Percentiles rank a stretch among this genome's conserved stretches.
phyloP scores from a whole-genome alignment of 257 asterid genomes.

The Perilla frutescens region DNA sequence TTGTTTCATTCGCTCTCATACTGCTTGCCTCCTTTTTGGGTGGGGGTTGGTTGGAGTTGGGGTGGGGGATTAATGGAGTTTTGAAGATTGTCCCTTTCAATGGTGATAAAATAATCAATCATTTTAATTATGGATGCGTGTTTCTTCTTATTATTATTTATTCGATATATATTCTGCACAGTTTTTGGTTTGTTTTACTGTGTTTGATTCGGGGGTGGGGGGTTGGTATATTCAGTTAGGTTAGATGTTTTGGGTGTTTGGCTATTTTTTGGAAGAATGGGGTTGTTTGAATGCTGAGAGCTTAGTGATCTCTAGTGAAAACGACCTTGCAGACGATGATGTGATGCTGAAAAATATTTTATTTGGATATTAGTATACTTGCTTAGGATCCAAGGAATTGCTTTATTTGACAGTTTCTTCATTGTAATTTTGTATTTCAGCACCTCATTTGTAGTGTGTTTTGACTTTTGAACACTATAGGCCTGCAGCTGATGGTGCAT shows the following conservation, averaged over 20 bases:
- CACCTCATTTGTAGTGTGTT: conserved; percentile 3
- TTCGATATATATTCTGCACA: conserved; percentile 1
- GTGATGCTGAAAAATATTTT: conserved; percentile 14
- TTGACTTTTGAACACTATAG: not conserved
- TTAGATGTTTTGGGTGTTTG: not conserved
- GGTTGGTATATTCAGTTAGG: not conserved
- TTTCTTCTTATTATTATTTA: not conserved
- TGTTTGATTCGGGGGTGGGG: conserved; percentile 19
- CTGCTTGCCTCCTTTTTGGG: too few relatives aligned
- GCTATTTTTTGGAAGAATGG: conserved; percentile 18
- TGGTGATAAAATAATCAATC: conserved; percentile 12
- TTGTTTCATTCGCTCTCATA: too few relatives aligned
- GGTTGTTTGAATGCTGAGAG: conserved; percentile 11
- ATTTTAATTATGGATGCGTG: conserved; percentile 13
- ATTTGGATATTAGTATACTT: not conserved
- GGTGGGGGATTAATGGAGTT: not conserved
- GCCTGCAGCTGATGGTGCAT: conserved; percentile 19
- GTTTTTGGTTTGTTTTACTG: conserved; percentile 7
- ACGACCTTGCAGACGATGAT: conserved; percentile 25
- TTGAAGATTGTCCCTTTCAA: not conserved
- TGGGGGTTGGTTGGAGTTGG: not conserved
- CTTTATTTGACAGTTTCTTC: conserved; percentile 17
- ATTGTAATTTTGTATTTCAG: conserved; percentile 8
- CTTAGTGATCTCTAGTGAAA: conserved; percentile 32
- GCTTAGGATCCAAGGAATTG: conserved; percentile 24